Base-by-base conservation (phyloP, 352 stramenopile species). In the Phytophthora sojae region DNA sequence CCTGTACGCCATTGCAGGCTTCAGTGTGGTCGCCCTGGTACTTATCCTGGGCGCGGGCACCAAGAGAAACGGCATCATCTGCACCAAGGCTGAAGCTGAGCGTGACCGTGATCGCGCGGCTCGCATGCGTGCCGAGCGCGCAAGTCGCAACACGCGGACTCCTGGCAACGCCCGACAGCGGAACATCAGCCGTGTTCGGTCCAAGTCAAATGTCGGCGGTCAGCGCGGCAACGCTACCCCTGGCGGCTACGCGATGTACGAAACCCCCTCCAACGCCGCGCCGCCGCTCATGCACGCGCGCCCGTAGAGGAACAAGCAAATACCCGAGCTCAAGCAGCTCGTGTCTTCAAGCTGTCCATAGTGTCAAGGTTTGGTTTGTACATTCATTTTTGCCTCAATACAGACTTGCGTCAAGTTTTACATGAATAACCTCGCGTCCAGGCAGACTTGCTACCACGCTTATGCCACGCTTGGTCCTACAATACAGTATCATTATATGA, bases 61-160 rank as follows among this genome's bases (percentile, higher is more conserved):
- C 7, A 85, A 81, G 69, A 88, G 81, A 61, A 91, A 91, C 57
- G 83, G 83, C 7, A 63, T 91, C 32, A 87, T 91, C 56, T 86
- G 78, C 32, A 85, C 83, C 6, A 79, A 79, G 54, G n/a, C 50
- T 0, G 83, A 91, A 71, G 75, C 73, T 6, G 32, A 88, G 32
- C 68, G 71, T 6, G 83, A 91, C 50, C 75, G 75, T 14, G 76
- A 87, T 29, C 78, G 79, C 23, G 53, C 71, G 9, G 72, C 71
- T 61, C 83, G 83, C 53, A 67, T 80, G 56, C 83, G 83, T 39
- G 69, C 80, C 32, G 67, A 77, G 17, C 69, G 69, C 21, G 64
- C 53, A 29, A 87, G 81, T 60, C 81, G 81, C 32, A 64, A 54
- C 14, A 69, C 71, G 42, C 70, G 83, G 7, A 88, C 81, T 9